phyloP scores from a whole-genome alignment of 768 basidiomycete species.

The Suillus subaureus region DNA sequence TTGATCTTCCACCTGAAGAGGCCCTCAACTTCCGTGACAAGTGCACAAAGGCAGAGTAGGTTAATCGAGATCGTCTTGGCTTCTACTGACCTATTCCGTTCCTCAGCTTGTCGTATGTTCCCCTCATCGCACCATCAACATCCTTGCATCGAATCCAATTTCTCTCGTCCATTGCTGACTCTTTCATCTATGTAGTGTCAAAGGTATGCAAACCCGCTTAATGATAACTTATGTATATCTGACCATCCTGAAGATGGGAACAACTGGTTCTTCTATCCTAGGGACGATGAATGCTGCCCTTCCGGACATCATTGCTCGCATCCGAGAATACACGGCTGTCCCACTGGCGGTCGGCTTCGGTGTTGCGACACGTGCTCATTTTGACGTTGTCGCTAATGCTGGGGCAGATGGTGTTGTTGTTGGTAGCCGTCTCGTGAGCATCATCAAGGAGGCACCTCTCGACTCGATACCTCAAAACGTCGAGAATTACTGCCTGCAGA shows the following conservation, averaged over 20 bases:
- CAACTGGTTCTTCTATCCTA: constrained; percentile 86
- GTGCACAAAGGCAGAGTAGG: constrained; percentile 79
- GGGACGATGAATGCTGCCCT: constrained; percentile 73
- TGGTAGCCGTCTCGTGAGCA: constrained; percentile 80
- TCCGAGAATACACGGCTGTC: constrained; percentile 74
- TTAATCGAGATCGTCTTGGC: constrained; percentile 17
- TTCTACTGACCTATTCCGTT: constrained; percentile 7
- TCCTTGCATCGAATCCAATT: constrained; percentile 86
- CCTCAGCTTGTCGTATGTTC: constrained; percentile 87
- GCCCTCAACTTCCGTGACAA: constrained; percentile 88
- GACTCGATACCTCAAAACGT: constrained; percentile 55
- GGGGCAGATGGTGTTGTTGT: constrained; percentile 97
- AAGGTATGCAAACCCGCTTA: constrained; percentile 53
- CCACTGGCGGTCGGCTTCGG: constrained; percentile 98
- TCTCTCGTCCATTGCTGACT: constrained; percentile 90
- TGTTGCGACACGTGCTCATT: constrained; percentile 87
- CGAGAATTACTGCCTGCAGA: constrained; percentile 72
- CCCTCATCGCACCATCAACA: constrained; percentile 94
- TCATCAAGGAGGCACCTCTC: constrained; percentile 69
- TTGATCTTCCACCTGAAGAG: constrained; percentile 97
- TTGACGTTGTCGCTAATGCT: constrained; percentile 78
- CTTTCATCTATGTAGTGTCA: constrained; percentile 98
- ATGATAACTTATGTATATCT: background rate
- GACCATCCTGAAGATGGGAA: constrained; percentile 78
- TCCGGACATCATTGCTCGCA: constrained; percentile 81